These are phyloP conservation scores for Penicillium sp. DNA, from an alignment of 2,329 filamentous ascomycete species.

Conservation along the genomic window DNA sequence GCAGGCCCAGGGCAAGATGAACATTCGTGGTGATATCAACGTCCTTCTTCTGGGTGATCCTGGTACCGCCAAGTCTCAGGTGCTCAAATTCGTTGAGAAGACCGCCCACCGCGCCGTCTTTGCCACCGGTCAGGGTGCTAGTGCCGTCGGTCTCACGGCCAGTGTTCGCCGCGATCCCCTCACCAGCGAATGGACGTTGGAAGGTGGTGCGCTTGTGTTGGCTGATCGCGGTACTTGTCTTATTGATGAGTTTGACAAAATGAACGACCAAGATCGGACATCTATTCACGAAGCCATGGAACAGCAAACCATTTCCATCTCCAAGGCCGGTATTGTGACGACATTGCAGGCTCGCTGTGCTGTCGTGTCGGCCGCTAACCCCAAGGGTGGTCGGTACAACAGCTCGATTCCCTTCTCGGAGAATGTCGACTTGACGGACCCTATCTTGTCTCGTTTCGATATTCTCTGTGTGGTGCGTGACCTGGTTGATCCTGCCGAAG, in stretches of 20 bases:
- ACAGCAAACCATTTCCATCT: slow-evolving; percentile 98
- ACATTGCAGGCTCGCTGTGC: slow-evolving; percentile 92
- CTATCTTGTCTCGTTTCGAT: slow-evolving; percentile 94
- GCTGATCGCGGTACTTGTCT: slow-evolving; percentile 90
- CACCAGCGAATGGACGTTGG: slow-evolving; percentile 93
- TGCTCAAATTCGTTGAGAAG: slow-evolving; percentile 95
- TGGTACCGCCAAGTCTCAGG: slow-evolving; percentile 93
- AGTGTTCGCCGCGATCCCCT: slow-evolving; percentile 90
- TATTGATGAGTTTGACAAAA: slow-evolving; percentile 99
- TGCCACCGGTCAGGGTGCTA: slow-evolving; percentile 92
- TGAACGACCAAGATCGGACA: slow-evolving; percentile 97
- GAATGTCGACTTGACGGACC: slow-evolving; percentile 94
- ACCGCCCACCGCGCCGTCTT: slow-evolving; percentile 95
- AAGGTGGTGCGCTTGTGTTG: slow-evolving; percentile 88
- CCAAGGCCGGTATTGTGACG: slow-evolving; percentile 95
- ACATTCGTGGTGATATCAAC: slow-evolving; percentile 95
- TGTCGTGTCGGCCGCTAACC: slow-evolving; percentile 93
- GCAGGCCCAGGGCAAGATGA: slow-evolving; percentile 75
- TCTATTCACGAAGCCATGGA: slow-evolving; percentile 99
- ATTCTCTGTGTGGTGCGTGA: slow-evolving; percentile 94
- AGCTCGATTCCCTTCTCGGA: slow-evolving; percentile 89
- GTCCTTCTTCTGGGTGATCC: slow-evolving; percentile 92
- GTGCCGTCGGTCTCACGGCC: slow-evolving; percentile 92
- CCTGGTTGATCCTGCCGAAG: slow-evolving; percentile 82
- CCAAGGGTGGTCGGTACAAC: slow-evolving; percentile 92